Conservation (phyloP, 2,329 filamentous ascomycete genomes). For the Pseudopyricularia cyperi region DNA sequence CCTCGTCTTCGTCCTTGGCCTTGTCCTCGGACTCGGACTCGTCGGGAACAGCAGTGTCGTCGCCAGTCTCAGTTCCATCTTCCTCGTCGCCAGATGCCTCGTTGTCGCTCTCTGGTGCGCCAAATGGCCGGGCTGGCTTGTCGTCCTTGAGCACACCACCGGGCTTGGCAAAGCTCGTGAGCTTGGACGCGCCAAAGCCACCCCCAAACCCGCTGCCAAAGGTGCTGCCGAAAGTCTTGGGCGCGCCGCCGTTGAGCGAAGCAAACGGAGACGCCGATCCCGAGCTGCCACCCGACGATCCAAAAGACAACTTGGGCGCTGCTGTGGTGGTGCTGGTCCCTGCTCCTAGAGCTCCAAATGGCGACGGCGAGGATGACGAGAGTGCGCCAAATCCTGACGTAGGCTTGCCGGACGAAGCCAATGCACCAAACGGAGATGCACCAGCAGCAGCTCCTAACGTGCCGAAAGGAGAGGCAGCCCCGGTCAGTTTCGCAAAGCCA, state of each 20-base stretch:
- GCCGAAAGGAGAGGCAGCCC: constrained; percentile 52
- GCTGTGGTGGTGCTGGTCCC: constrained; percentile 11
- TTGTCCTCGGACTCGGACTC: constrained; percentile 21
- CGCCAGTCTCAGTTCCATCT: constrained; percentile 10
- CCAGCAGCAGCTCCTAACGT: constrained; percentile 33
- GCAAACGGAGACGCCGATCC: constrained; percentile 33
- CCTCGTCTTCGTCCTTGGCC: constrained; percentile 27
- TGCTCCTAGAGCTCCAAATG: constrained; percentile 20
- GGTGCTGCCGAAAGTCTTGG: constrained; percentile 31
- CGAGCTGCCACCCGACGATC: constrained; percentile 11
- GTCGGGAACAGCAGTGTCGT: constrained; percentile 35
- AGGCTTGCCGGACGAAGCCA: background rate
- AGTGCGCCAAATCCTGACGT: constrained; percentile 17
- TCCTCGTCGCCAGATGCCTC: constrained; percentile 34
- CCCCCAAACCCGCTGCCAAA: constrained; percentile 28
- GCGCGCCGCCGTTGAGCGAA: constrained; percentile 22
- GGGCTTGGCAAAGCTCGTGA: constrained; percentile 60
- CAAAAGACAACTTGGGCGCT: constrained; percentile 36
- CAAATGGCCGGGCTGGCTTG: constrained; percentile 62
- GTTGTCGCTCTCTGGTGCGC: constrained; percentile 56
- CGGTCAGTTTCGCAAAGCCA: constrained; percentile 52
- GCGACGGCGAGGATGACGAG: constrained; percentile 18
- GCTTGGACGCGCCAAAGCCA: constrained; percentile 25
- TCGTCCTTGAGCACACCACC: constrained; percentile 33
- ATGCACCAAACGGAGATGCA: constrained; percentile 24